Evolutionary conservation across 2,329 filamentous ascomycete species (phyloP).

Genomic region (Aureobasidium sp.): DNA sequence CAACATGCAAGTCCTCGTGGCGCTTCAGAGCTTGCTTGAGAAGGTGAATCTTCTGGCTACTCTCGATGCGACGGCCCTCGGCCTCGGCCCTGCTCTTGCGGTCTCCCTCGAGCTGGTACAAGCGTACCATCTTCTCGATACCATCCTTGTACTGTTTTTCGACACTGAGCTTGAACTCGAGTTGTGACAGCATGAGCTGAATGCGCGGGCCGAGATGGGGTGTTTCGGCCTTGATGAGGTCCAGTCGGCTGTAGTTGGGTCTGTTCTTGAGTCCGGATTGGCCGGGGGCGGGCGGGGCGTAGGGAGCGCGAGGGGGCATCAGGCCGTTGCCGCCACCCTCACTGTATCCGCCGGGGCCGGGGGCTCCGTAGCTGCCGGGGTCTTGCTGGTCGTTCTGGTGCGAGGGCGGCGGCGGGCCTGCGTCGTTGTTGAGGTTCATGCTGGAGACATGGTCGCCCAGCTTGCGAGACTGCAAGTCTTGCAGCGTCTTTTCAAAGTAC

Average conservation of each 20-base stretch:
- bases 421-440: constrained; percentile 55
- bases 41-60: constrained; percentile 94
- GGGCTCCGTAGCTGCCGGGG: constrained; percentile 47
- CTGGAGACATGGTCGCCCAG: constrained; percentile 60
- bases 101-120: constrained; percentile 96
- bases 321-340: constrained; percentile 61
- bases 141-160: constrained; percentile 99
- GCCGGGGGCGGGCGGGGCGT: constrained; percentile 63
- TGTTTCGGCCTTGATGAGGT: constrained; percentile 97
- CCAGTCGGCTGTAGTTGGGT: constrained; percentile 93
- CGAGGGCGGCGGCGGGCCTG: constrained; percentile 26
- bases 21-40: constrained; percentile 91
- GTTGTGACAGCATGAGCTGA: constrained; percentile 96
- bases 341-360: constrained; percentile 47
- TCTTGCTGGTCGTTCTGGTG: constrained; percentile 16
- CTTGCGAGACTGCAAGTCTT: constrained; percentile 77
- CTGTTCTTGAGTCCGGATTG: constrained; percentile 67
- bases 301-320: constrained; percentile 77
- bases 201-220: constrained; percentile 93
- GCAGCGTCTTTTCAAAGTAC: constrained; percentile 89
- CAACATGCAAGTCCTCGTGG: constrained; percentile 92
- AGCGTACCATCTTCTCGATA: constrained; percentile 97
- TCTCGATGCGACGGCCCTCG: constrained; percentile 81
- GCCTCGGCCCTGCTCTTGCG: constrained; percentile 92
- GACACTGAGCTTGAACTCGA: constrained; percentile 97